Evolutionary conservation across 139 green algal genomes (phyloP).

Genomic region (Yamagishiella unicocca): DNA sequence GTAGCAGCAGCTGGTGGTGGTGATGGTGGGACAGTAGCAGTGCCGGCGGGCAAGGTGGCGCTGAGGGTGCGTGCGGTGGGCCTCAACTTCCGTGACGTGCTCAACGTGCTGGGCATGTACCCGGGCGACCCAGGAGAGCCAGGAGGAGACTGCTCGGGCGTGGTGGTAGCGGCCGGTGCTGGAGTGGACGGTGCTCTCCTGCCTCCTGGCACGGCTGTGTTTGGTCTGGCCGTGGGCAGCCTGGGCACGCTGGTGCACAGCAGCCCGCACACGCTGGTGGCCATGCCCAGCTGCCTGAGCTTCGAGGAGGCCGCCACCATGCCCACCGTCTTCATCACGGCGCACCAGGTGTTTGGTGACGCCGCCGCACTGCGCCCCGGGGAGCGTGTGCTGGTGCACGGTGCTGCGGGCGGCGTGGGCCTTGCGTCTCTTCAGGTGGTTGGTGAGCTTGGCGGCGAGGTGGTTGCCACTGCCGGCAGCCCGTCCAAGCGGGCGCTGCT

Average conservation of each 20-base stretch:
- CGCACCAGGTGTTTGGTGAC: slow-evolving; percentile 69
- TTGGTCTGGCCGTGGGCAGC: slow-evolving; percentile 85
- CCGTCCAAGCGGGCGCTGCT: slow-evolving; percentile 81
- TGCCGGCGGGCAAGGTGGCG: slow-evolving; percentile 53
- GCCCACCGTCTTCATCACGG: slow-evolving; percentile 88
- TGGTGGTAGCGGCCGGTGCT: slow-evolving; percentile 67
- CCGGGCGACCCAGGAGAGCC: slow-evolving; percentile 84
- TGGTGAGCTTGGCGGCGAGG: slow-evolving; percentile 46
- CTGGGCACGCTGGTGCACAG: slow-evolving; percentile 76
- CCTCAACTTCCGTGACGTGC: slow-evolving; percentile 87
- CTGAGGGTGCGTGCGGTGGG: slow-evolving; percentile 83
- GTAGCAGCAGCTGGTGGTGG: background rate
- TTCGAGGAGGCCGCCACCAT: slow-evolving; percentile 82
- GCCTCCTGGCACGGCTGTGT: slow-evolving; percentile 76
- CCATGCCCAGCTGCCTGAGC: slow-evolving; percentile 73
- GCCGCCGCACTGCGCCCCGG: slow-evolving; percentile 42
- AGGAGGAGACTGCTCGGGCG: slow-evolving; percentile 84
- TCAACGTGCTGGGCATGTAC: slow-evolving; percentile 88
- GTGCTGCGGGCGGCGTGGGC: slow-evolving; percentile 84
- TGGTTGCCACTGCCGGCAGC: slow-evolving; percentile 78
- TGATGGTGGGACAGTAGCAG: no score
- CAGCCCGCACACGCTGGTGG: slow-evolving; percentile 65
- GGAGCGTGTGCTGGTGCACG: slow-evolving; percentile 79
- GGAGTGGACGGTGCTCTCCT: background rate
- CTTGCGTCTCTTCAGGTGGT: slow-evolving; percentile 82